phyloP scores from a whole-genome alignment of 495 filamentous ascomycete species.

The Penicillium angulare region DNA sequence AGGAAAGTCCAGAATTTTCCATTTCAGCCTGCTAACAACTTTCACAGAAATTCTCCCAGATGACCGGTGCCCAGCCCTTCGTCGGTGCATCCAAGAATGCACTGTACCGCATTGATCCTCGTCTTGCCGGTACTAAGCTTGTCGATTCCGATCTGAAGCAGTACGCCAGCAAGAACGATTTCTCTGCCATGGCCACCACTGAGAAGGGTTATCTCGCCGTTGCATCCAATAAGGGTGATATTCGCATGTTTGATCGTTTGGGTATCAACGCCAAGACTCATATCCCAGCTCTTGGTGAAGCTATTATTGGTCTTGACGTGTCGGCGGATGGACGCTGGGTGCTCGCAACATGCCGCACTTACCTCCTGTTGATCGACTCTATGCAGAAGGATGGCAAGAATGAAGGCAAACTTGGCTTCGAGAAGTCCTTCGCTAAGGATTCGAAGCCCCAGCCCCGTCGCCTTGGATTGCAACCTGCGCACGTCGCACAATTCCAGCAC shows the following conservation, averaged over 20 bases:
- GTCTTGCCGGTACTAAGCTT: conserved; percentile 84
- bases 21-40: conserved; percentile 18
- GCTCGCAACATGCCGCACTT: conserved; percentile 90
- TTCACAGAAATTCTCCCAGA: conserved; percentile 87
- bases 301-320: conserved; percentile 92
- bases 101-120: conserved; percentile 91
- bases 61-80: conserved; percentile 93
- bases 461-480: conserved; percentile 78
- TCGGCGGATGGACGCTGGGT: conserved; percentile 95
- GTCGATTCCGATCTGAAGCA: conserved; percentile 92
- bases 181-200: conserved; percentile 89
- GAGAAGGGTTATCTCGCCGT: conserved; percentile 96
- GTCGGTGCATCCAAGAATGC: conserved; percentile 89
- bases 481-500: conserved; percentile 95
- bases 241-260: conserved; percentile 92
- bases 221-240: conserved; percentile 95
- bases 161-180: conserved; percentile 94
- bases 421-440: conserved; percentile 89
- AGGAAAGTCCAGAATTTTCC: not conserved
- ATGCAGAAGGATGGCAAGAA: conserved; percentile 93
- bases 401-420: conserved; percentile 95
- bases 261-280: conserved; percentile 98
- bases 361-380: conserved; percentile 88
- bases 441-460: conserved; percentile 90
- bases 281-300: conserved; percentile 91